Conservation (phyloP, 352 stramenopile genomes). For the Pythium vanterpoolii region DNA sequence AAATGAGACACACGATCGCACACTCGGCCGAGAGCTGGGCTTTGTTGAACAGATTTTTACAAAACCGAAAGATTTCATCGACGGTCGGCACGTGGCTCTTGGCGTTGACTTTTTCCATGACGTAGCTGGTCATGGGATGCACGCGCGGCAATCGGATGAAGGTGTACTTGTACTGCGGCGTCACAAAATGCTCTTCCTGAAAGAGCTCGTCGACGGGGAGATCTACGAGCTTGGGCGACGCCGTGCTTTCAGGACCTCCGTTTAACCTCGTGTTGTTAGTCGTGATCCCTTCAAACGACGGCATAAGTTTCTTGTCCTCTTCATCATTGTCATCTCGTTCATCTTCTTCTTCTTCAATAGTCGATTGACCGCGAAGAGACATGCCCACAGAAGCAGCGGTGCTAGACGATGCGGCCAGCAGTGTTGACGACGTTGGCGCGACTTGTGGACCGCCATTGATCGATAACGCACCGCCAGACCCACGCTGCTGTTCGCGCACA, state of each 20-base stretch:
- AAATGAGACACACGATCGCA: conserved; percentile 98
- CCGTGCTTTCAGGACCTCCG: conserved; percentile 27
- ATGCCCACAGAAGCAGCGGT: neutral
- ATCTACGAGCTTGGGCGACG: conserved; percentile 61
- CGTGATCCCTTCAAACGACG: neutral
- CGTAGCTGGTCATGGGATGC: conserved; percentile 72
- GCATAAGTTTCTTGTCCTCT: neutral
- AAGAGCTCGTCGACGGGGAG: conserved; percentile 81
- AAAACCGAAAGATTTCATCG: conserved; percentile 92
- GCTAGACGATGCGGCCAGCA: neutral
- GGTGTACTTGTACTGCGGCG: conserved; percentile 87
- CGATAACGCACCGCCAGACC: neutral
- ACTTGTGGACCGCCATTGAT: conserved; percentile 10
- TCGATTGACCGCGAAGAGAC: conserved; percentile 4
- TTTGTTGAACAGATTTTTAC: conserved; percentile 95
- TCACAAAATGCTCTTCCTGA: conserved; percentile 87
- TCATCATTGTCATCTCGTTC: conserved; percentile 6
- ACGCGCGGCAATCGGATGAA: conserved; percentile 73
- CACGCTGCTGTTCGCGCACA: conserved; percentile 56
- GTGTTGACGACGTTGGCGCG: neutral
- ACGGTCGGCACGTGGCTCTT: conserved; percentile 85
- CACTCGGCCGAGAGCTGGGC: conserved; percentile 98
- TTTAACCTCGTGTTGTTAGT: conserved; percentile 6
- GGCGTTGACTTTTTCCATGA: conserved; percentile 81
- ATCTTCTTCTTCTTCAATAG: conserved; percentile 10